phyloP scores from a whole-genome alignment of 2,329 filamentous ascomycete species.

The Emydomyces testavorans region DNA sequence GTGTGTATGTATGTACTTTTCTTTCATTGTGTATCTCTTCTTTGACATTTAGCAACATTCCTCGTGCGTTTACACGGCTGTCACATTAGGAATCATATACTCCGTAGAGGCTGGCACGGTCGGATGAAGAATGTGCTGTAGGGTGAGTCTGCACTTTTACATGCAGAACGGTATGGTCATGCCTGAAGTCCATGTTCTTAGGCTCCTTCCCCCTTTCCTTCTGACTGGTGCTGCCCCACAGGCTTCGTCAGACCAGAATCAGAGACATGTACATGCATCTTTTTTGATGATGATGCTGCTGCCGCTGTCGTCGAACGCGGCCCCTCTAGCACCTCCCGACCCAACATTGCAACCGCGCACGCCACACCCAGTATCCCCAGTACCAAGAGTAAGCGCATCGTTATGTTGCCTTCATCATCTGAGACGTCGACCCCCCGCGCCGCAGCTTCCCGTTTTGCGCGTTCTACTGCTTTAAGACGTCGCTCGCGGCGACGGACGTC shows the following conservation, averaged over 20 bases:
- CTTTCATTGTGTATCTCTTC: no score
- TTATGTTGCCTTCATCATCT: slow-evolving; percentile 30
- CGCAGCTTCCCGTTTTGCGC: slow-evolving; percentile 24
- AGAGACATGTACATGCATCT: not conserved
- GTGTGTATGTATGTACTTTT: no score
- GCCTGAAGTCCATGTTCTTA: not conserved
- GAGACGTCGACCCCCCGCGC: slow-evolving; percentile 37
- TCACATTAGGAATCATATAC: no score
- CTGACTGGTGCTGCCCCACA: not conserved
- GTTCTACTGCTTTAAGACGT: slow-evolving; percentile 27
- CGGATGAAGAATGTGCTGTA: no score
- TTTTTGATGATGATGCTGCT: not conserved
- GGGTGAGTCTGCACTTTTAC: no score
- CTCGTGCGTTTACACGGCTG: no score
- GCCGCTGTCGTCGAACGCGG: not conserved
- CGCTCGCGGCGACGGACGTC: slow-evolving; percentile 43
- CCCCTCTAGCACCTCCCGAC: not conserved
- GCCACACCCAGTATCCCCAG: slow-evolving; percentile 28
- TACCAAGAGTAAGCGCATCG: slow-evolving; percentile 30
- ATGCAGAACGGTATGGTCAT: not conserved
- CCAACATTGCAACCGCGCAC: not conserved
- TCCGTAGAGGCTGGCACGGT: no score
- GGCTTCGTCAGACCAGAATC: not conserved
- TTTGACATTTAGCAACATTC: no score
- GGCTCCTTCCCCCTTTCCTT: not conserved